A percentile compares a stretch with the other conserved stretches of the same genome.
phyloP scores from a whole-genome alignment of 805 yeast genomes.

The Naumovozyma castellii region DNA sequence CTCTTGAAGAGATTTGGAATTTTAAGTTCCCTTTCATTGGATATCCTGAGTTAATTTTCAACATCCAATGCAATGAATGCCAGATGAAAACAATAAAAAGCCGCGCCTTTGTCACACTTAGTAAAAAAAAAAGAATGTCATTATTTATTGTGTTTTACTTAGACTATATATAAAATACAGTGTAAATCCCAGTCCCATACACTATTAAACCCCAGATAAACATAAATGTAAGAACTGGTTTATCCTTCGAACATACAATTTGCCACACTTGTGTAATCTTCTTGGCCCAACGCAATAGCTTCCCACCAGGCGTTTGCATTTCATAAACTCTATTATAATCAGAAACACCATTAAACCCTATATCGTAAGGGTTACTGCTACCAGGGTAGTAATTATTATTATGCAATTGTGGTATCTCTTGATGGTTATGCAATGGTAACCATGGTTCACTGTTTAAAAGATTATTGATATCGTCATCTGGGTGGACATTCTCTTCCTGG shows the following conservation, averaged over 20 bases:
- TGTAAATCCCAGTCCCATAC: constrained; percentile 10
- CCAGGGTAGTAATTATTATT: no score
- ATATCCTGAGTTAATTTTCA: no score
- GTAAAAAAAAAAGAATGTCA: no score
- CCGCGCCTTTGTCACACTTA: no score
- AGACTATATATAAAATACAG: background rate
- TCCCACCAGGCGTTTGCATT: background rate
- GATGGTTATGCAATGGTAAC: background rate
- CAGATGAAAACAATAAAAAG: no score
- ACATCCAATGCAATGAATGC: no score
- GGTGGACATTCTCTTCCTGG: background rate
- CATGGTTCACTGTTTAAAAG: background rate
- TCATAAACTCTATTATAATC: background rate
- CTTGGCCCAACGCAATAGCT: background rate
- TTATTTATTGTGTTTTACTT: no score
- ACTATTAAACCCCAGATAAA: constrained; percentile 13
- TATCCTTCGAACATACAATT: constrained; percentile 8
- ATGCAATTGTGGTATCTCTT: no score
- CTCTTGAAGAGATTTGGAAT: no score
- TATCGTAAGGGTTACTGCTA: background rate
- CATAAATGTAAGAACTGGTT: constrained; percentile 11
- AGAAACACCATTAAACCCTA: background rate
- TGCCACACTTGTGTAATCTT: constrained; percentile 10
- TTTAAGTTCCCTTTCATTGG: no score
- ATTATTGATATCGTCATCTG: no score